Conservation (phyloP, 2,329 filamentous ascomycete species). For the Microdochium bolleyi region DNA sequence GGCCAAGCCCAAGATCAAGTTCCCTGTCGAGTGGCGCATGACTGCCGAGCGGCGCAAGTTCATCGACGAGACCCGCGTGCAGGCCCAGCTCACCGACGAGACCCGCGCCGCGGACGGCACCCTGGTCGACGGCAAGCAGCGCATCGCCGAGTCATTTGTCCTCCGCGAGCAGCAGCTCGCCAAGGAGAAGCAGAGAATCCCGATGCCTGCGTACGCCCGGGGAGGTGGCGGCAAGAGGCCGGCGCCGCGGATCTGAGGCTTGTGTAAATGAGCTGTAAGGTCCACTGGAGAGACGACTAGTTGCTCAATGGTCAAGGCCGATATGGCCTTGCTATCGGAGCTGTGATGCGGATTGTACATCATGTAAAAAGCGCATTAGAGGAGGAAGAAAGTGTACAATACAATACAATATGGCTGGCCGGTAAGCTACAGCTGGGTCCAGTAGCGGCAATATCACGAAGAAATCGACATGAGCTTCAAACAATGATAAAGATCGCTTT, state of each 20-base stretch:
- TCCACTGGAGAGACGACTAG: too few relatives aligned
- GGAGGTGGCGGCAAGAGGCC: not conserved
- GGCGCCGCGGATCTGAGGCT: not conserved
- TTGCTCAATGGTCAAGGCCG: too few relatives aligned
- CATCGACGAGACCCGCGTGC: conserved; percentile 52
- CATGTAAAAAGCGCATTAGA: not conserved
- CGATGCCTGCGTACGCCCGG: not conserved
- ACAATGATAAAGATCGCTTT: too few relatives aligned
- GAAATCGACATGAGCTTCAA: too few relatives aligned
- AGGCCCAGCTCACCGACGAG: conserved; percentile 45
- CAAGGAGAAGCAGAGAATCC: not conserved
- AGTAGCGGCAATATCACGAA: too few relatives aligned
- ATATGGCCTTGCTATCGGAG: too few relatives aligned
- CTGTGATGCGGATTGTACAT: not conserved
- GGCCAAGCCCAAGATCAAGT: conserved; percentile 57
- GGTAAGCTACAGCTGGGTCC: too few relatives aligned
- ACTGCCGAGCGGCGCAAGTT: conserved; percentile 59
- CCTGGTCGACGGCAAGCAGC: conserved; percentile 49
- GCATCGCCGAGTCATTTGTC: conserved; percentile 27
- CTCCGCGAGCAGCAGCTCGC: not conserved
- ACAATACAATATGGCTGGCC: not conserved
- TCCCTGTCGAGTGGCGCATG: conserved; percentile 79
- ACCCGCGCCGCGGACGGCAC: conserved; percentile 41
- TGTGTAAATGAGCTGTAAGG: too few relatives aligned
- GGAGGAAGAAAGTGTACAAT: not conserved